These are phyloP conservation scores for Paraurostyla sp. DNA, from an alignment of 73 alveolate species.

Conservation along the genomic window DNA sequence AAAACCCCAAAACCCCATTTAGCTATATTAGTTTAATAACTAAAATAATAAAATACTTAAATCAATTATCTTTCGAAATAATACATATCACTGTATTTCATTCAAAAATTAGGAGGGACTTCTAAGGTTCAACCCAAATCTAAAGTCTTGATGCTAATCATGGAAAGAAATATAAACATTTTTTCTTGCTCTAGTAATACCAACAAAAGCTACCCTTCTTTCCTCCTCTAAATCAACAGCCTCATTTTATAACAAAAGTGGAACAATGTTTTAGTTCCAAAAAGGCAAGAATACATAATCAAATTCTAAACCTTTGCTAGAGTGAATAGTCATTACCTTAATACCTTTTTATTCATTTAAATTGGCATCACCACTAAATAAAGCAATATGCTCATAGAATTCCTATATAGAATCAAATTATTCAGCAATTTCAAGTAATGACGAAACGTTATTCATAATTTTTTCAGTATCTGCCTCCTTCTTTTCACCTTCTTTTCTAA, in stretches of 20 bases:
- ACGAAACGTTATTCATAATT: too few species aligned
- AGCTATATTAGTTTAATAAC: too few species aligned
- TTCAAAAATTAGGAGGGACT: too few species aligned
- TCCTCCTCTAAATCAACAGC: conserved; percentile 77
- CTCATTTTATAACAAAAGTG: conserved; percentile 4
- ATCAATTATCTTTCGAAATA: too few species aligned
- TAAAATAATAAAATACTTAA: too few species aligned
- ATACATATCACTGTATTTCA: too few species aligned
- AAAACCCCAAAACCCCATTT: too few species aligned
- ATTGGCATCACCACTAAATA: neutral
- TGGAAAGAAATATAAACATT: neutral
- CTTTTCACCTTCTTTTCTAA: too few species aligned
- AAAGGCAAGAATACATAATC: conserved; percentile 79
- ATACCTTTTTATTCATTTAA: conserved; percentile 51
- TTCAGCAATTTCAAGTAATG: neutral
- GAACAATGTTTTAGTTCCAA: conserved; percentile 70
- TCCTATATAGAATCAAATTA: neutral
- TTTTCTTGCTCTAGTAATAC: conserved; percentile 81
- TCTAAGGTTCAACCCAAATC: too few species aligned
- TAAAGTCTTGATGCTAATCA: neutral
- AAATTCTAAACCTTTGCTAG: conserved; percentile 81
- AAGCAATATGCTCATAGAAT: neutral
- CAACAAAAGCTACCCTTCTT: conserved; percentile 90
- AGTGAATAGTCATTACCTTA: conserved; percentile 80
- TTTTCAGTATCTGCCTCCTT: too few species aligned